A percentile compares a stretch with the other conserved stretches of the same genome.
phyloP scores from a whole-genome alignment of 2,329 filamentous ascomycete species.

The Cadophora sp. region DNA sequence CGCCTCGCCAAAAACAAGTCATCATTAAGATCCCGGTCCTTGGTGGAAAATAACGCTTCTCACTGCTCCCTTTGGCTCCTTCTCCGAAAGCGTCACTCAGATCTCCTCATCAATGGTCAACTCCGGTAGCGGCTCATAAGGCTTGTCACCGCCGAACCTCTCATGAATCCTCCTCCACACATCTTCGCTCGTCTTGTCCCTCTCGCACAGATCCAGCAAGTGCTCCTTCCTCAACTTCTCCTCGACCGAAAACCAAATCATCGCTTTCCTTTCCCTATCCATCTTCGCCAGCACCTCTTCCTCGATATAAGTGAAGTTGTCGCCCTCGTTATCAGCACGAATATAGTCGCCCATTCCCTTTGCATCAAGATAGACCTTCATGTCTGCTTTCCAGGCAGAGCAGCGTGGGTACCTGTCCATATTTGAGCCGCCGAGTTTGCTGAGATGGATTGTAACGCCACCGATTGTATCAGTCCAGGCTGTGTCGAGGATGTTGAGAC shows the following conservation, averaged over 20 bases:
- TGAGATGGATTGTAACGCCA: constrained; percentile 22
- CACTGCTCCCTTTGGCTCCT: not conserved
- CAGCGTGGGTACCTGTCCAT: constrained; percentile 9
- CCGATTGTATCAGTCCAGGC: constrained; percentile 21
- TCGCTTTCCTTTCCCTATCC: constrained; percentile 25
- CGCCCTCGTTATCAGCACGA: constrained; percentile 11
- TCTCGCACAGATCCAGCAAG: constrained; percentile 24
- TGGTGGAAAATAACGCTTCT: not conserved
- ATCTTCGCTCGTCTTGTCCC: constrained; percentile 23
- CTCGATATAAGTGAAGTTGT: constrained; percentile 24
- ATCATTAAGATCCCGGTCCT: not conserved
- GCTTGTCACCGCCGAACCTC: constrained; percentile 21
- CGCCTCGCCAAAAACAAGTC: not conserved
- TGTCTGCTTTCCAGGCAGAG: constrained; percentile 24
- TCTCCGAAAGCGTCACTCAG: not conserved
- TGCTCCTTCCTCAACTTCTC: constrained; percentile 23
- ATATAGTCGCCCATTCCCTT: constrained; percentile 25
- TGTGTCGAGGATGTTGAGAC: constrained; percentile 2
- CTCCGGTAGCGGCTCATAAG: constrained; percentile 19
- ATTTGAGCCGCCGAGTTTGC: constrained; percentile 14
- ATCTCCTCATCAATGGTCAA: constrained; percentile 17
- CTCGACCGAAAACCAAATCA: constrained; percentile 26
- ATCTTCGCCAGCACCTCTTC: constrained; percentile 18
- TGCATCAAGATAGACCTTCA: constrained; percentile 27
- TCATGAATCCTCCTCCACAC: constrained; percentile 26